Evolutionary conservation across 495 filamentous ascomycete genomes (phyloP).

Genomic region (Hypomontagnella submonticulosa): DNA sequence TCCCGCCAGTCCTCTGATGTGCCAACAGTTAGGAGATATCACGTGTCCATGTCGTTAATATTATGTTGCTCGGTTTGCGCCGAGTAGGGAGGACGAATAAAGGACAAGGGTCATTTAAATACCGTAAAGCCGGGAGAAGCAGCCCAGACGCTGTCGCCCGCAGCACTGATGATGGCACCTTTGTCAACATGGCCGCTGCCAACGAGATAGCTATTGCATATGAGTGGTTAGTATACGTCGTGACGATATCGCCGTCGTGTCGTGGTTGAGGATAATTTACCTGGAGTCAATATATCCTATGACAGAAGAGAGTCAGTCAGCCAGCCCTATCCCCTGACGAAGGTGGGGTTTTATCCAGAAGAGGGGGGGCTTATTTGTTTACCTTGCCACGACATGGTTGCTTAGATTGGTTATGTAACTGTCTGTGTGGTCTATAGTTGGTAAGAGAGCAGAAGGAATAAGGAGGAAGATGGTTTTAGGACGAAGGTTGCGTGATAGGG

Average conservation of each 20-base stretch:
- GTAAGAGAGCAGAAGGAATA: constrained; percentile 9
- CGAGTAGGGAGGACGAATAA: neutral
- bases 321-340: constrained; percentile 51
- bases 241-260: constrained; percentile 7
- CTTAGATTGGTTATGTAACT: constrained; percentile 26
- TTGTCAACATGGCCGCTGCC: constrained; percentile 85
- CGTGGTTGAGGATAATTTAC: constrained; percentile 46
- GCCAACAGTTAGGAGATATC: neutral
- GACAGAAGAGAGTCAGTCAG: no score
- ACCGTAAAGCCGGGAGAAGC: constrained; percentile 75
- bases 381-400: constrained; percentile 71
- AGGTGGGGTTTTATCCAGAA: constrained; percentile 50
- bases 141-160: constrained; percentile 88
- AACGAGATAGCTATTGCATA: constrained; percentile 71
- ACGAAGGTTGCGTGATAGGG: constrained; percentile 24
- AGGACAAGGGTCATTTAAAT: constrained; percentile 42
- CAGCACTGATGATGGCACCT: constrained; percentile 84
- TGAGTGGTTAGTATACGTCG: constrained; percentile 16
- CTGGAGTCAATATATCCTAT: constrained; percentile 63
- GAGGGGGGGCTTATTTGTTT: constrained; percentile 35
- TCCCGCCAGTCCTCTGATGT: neutral
- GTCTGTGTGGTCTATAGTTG: constrained; percentile 18
- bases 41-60: constrained; percentile 4
- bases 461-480: constrained; percentile 17
- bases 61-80: constrained; percentile 5